Base-by-base conservation (phyloP, 1,284 basidiomycete genomes). In the Spongispora temasekensis region DNA sequence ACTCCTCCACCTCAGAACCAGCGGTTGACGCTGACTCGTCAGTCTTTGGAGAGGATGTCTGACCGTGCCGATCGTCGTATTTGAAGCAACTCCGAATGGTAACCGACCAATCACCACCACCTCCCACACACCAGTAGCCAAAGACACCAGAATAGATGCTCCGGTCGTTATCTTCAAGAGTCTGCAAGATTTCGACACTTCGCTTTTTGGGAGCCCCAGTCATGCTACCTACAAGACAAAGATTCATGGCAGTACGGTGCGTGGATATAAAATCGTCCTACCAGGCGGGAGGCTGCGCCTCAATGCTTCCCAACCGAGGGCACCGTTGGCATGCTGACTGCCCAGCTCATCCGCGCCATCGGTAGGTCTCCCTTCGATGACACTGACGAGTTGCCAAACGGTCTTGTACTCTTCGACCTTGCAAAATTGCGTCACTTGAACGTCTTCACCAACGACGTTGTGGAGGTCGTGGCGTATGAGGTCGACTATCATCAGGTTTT, bases 401-500 rank as follows among this genome's bases (percentile, higher is more conserved):
- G 93, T 96, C 76, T 94, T 88, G 72, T 97, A 98, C 67, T 94
- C 93, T 73, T 99, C 97, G 9, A 98, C 86, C 1, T 78, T 78
- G 76, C 97, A 98, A 66, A 99, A 91, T 64, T 93, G 87, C 56
- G 88, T 90, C 2, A 98, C 95, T 6, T 82, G 73, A 6, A 99
- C 95, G 55, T 89, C 73, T 72, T 92, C 75, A 64, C 92, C 80
- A 67, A 98, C 79, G 70, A 93, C 78, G 70, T 88, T 77, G 79
- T 91, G 87, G 32, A 99, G 79, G 76, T 99, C 97, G 61, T 97
- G 93, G 17, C 95, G 87, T 68, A 98, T 98, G 44, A 98, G 83
- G 72, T 98, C 97, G 25, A 98, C 97, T 66, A 99, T 98, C 97
- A 99, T 98, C 57, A 98, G 78, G 72, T 99, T 99, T 78, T 98